Evolutionary conservation across 2,329 filamentous ascomycete species (phyloP), one percentile per base, ranked within the genome.

Genomic region (Colletotrichum cuscutae): DNA sequence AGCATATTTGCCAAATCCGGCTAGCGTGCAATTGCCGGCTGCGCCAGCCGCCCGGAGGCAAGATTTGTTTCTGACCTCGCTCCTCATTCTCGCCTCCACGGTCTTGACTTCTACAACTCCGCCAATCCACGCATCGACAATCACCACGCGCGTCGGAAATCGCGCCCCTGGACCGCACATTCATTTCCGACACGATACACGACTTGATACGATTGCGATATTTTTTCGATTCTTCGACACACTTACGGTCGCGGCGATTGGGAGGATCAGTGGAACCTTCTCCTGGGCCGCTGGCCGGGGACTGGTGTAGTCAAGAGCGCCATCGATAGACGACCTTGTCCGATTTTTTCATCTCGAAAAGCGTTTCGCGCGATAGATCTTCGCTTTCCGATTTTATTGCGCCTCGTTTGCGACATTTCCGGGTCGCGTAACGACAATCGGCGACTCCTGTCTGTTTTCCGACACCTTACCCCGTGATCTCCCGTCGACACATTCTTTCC

Each of bases 91-190:
- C 80, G 79, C 81, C 80, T 84, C 61, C 79, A 82, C 81, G 83
- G 81, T 81, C 80, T 81, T 81, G 79, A 78, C 76, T 63, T 72
- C 68, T 49, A 75, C 68, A 74, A 60, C 74, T 59, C 73, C 62
- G 63, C 68, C 69, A 75, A 73, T 70, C 71, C 62, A 77, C 76
- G 76, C 78, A 78, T 82, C 79, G 74, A 78, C 32, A 84, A 88
- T 86, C 85, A 83, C 81, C 82, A 84, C 85, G 85, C 89, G 88
- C 86, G 86, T 86, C 87, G 83, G 82, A 81, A 84, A 85, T 84
- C 84, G 83, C 82, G 82, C 82, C 78, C 78, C 75, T 74, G 75
- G 77, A 77, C 76, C 77, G 78, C 74, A 75, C 71, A 77, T 79
- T 79, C 77, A 68, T 73, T 71, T 77, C 77, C 80, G 81, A 82